A percentile compares a stretch with the other conserved stretches of the same genome.
These are phyloP conservation scores for Fraxinus anomala DNA, from an alignment of 257 asterid genomes.

Conservation along the genomic window DNA sequence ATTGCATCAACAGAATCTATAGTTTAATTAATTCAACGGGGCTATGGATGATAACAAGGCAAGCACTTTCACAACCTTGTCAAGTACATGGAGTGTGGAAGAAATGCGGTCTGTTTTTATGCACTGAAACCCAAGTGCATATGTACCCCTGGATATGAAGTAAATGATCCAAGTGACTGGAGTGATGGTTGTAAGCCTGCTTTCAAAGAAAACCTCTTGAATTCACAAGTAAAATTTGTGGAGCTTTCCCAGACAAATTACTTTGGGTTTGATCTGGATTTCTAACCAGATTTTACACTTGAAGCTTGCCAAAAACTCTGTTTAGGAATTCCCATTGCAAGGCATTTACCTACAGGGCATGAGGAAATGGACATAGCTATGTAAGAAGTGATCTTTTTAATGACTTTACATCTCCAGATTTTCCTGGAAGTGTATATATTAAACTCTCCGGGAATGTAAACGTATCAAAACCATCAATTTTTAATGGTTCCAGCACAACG, in stretches of 20 bases:
- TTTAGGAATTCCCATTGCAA: not conserved
- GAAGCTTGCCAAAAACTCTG: not conserved
- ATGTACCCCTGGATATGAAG: slow-evolving; percentile 35
- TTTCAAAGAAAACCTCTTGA: slow-evolving; percentile 12
- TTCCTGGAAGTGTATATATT: not conserved
- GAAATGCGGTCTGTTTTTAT: slow-evolving; percentile 36
- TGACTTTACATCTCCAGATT: not conserved
- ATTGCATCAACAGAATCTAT: slow-evolving; percentile 6
- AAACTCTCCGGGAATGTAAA: not conserved
- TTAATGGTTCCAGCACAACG: not conserved
- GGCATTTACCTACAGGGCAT: slow-evolving; percentile 5
- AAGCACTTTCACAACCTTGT: slow-evolving; percentile 34
- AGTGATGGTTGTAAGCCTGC: slow-evolving; percentile 31
- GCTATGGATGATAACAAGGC: slow-evolving; percentile 34
- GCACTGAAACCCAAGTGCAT: slow-evolving; percentile 22
- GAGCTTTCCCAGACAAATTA: slow-evolving; percentile 29
- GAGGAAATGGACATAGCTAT: slow-evolving; percentile 17
- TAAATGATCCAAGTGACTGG: slow-evolving; percentile 32
- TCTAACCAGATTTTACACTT: not conserved
- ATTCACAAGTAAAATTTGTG: not conserved
- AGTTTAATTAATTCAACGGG: slow-evolving; percentile 36
- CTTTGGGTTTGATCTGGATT: slow-evolving; percentile 34
- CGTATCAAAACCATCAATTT: not conserved
- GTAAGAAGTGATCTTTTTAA: not conserved
- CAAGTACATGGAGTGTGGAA: slow-evolving; percentile 38